Conservation (phyloP, 345 rosid genomes). For the Eucalyptus erythrocorys region DNA sequence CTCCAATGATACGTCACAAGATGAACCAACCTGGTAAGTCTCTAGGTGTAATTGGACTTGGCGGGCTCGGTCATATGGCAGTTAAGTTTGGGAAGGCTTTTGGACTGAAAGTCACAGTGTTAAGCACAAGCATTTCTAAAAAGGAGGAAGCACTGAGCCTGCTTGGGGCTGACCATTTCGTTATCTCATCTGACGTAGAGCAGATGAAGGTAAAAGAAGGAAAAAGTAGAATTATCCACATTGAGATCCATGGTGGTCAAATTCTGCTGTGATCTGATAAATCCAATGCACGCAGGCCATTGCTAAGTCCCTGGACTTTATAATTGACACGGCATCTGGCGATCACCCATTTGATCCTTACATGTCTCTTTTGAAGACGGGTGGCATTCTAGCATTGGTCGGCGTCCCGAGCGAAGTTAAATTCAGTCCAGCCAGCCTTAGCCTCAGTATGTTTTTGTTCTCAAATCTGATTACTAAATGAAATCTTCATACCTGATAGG, state of each 20-base stretch:
- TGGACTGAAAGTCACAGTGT: constrained; percentile 66
- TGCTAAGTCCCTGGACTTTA: constrained; percentile 59
- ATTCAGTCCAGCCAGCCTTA: constrained; percentile 63
- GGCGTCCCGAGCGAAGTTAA: constrained; percentile 75
- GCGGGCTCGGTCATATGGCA: constrained; percentile 96
- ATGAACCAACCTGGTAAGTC: constrained; percentile 85
- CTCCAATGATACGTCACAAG: constrained; percentile 69
- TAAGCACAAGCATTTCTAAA: constrained; percentile 75
- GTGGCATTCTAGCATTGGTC: constrained; percentile 55
- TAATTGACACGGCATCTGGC: constrained; percentile 75
- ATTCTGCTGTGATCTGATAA: neutral
- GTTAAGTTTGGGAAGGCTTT: constrained; percentile 95
- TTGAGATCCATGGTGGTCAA: neutral
- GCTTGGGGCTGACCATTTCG: constrained; percentile 60
- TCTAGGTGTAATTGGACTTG: constrained; percentile 77
- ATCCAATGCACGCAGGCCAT: constrained; percentile 22
- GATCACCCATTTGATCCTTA: constrained; percentile 71
- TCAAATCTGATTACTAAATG: neutral
- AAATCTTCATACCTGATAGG: neutral
- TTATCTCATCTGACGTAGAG: constrained; percentile 56
- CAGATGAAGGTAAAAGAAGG: constrained; percentile 39
- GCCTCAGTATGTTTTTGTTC: constrained; percentile 15
- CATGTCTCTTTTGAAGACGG: constrained; percentile 59
- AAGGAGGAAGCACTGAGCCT: constrained; percentile 66
- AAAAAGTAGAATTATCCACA: neutral